Evolutionary conservation across 2,329 filamentous ascomycete species (phyloP).

Genomic region (Cladosporium sp.): DNA sequence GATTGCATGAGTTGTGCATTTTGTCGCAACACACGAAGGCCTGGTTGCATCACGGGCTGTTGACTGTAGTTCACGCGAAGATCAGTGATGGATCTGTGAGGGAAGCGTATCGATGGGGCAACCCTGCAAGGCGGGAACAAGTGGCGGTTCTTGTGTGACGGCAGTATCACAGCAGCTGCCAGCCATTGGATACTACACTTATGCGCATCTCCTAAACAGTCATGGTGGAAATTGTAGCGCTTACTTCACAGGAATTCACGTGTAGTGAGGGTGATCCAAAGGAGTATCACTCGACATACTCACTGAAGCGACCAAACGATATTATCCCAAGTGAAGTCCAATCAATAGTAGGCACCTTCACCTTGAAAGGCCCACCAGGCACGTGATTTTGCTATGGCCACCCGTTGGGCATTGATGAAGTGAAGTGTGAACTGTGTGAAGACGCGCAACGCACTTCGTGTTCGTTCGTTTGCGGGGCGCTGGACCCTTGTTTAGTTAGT

Average conservation of each 20-base stretch:
- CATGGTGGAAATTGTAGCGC: constrained; percentile 1
- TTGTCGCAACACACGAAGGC: constrained; percentile 1
- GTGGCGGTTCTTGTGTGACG: background rate
- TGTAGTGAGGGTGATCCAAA: background rate
- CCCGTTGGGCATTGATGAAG: background rate
- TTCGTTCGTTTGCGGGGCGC: constrained; percentile 10
- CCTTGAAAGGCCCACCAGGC: background rate
- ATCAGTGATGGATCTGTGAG: constrained; percentile 1
- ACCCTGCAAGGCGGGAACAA: background rate
- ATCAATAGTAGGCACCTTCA: background rate
- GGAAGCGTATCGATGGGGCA: background rate
- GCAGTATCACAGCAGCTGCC: background rate
- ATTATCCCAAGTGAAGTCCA: background rate
- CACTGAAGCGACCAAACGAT: background rate
- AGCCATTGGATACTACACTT: background rate
- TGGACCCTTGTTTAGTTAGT: constrained; percentile 13
- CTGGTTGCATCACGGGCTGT: background rate
- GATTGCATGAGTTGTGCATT: constrained; percentile 1
- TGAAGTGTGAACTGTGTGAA: constrained; percentile 20
- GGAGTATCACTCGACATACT: background rate
- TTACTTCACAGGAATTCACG: constrained; percentile 10
- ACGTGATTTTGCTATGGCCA: background rate
- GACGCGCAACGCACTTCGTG: background rate
- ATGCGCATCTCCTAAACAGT: background rate
- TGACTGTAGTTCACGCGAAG: background rate